Percentiles rank a stretch among this genome's conserved stretches.
Conservation (phyloP, 2,329 filamentous ascomycete genomes). For the Bimuria novae-zelandiae region DNA sequence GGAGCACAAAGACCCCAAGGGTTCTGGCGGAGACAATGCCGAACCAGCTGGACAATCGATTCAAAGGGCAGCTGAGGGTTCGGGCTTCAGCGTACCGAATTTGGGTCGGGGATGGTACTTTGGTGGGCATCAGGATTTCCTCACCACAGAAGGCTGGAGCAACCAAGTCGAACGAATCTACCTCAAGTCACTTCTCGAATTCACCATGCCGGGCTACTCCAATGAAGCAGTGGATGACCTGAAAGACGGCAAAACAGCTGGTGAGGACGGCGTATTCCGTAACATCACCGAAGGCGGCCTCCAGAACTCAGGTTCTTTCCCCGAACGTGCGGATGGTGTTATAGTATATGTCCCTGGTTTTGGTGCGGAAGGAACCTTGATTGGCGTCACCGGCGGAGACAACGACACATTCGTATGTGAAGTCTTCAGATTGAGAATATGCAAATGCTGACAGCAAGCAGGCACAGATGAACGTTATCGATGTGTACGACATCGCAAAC, state of each 20-base stretch:
- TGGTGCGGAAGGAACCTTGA: slow-evolving; percentile 73
- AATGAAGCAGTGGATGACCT: slow-evolving; percentile 67
- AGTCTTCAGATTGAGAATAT: not conserved
- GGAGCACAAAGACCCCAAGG: slow-evolving; percentile 65
- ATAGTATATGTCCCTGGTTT: slow-evolving; percentile 78
- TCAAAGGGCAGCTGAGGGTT: slow-evolving; percentile 74
- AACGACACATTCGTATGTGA: slow-evolving; percentile 64
- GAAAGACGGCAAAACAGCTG: slow-evolving; percentile 59
- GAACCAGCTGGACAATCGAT: slow-evolving; percentile 60
- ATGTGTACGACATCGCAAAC: slow-evolving; percentile 77
- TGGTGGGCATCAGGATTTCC: slow-evolving; percentile 72
- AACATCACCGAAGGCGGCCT: slow-evolving; percentile 76
- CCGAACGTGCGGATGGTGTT: slow-evolving; percentile 73
- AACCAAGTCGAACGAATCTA: slow-evolving; percentile 67
- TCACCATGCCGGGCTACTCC: slow-evolving; percentile 71
- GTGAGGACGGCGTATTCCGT: slow-evolving; percentile 66
- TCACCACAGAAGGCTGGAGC: slow-evolving; percentile 70
- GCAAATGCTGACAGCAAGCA: slow-evolving; percentile 26
- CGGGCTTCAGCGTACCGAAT: slow-evolving; percentile 70
- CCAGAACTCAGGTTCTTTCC: slow-evolving; percentile 69
- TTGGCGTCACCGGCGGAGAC: slow-evolving; percentile 77
- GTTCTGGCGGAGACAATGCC: slow-evolving; percentile 66
- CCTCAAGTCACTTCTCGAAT: slow-evolving; percentile 74
- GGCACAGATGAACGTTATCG: slow-evolving; percentile 72
- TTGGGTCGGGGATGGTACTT: slow-evolving; percentile 78